Conservation (phyloP, 352 stramenopile species). For the Globisporangium nagaii region DNA sequence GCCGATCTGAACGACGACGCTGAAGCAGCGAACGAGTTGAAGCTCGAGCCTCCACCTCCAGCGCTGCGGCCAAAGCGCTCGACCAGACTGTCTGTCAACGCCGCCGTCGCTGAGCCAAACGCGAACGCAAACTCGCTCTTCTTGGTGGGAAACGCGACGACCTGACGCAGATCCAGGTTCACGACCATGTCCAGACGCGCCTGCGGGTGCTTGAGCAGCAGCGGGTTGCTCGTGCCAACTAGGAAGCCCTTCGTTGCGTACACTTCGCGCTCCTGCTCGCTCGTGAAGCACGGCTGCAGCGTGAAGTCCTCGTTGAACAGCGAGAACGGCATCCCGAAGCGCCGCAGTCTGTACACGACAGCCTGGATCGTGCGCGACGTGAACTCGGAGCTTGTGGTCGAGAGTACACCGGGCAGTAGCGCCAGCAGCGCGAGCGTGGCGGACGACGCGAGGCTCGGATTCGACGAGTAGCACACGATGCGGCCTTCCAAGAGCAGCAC, state of each 20-base stretch:
- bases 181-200: conserved; percentile 52
- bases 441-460: conserved; percentile 40
- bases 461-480: conserved; percentile 69
- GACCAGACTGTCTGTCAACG: conserved; percentile 23
- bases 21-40: neutral
- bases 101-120: conserved; percentile 35
- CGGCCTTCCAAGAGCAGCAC: conserved; percentile 72
- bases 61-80: conserved; percentile 24
- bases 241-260: conserved; percentile 38
- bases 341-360: conserved; percentile 30
- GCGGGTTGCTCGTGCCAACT: conserved; percentile 42
- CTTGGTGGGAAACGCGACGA: conserved; percentile 44
- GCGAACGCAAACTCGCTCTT: conserved; percentile 49
- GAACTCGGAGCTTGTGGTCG: conserved; percentile 21
- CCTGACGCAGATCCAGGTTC: conserved; percentile 47
- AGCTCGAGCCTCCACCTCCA: conserved; percentile 3
- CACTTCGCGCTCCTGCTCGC: conserved; percentile 18
- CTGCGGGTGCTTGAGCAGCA: conserved; percentile 47
- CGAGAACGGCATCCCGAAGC: conserved; percentile 40
- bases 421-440: conserved; percentile 48
- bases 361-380: conserved; percentile 36
- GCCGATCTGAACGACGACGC: neutral
- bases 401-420: conserved; percentile 43
- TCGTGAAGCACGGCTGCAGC: conserved; percentile 47
- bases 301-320: conserved; percentile 32